phyloP scores from a whole-genome alignment of 2,329 filamentous ascomycete genomes.

The Trichoderma sp. region DNA sequence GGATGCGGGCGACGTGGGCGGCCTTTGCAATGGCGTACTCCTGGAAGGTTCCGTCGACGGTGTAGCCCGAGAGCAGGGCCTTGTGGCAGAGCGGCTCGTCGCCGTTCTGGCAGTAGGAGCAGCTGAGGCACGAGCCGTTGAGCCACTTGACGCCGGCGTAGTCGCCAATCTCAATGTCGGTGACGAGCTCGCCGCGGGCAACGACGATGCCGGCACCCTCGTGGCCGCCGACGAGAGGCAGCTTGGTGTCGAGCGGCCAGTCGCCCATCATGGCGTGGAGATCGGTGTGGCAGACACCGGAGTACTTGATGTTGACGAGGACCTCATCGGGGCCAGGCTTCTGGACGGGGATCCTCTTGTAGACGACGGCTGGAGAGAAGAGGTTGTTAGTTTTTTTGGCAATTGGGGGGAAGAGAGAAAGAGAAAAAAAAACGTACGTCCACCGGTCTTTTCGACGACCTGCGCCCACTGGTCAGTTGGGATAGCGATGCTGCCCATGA shows the following conservation, averaged over 20 bases:
- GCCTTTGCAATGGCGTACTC: slow-evolving; percentile 88
- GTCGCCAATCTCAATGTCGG: slow-evolving; percentile 77
- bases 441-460: slow-evolving; percentile 78
- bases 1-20: slow-evolving; percentile 77
- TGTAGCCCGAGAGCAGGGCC: slow-evolving; percentile 80
- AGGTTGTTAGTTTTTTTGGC: slow-evolving; percentile 1
- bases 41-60: slow-evolving; percentile 90
- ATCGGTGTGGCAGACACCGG: slow-evolving; percentile 88
- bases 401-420: not conserved
- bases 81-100: slow-evolving; percentile 82
- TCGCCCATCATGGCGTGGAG: slow-evolving; percentile 77
- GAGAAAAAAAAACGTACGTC: slow-evolving; percentile 47
- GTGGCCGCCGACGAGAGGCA: slow-evolving; percentile 81
- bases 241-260: slow-evolving; percentile 80
- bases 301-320: slow-evolving; percentile 86
- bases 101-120: slow-evolving; percentile 74
- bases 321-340: slow-evolving; percentile 86
- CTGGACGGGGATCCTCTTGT: slow-evolving; percentile 78
- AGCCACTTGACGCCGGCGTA: slow-evolving; percentile 91
- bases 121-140: slow-evolving; percentile 80
- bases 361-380: slow-evolving; percentile 51
- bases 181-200: slow-evolving; percentile 70
- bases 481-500: slow-evolving; percentile 41
- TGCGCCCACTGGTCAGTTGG: slow-evolving; percentile 88
- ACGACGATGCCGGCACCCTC: slow-evolving; percentile 81